Base-by-base conservation (phyloP, 768 basidiomycete species). In the Mrakia blollopis region DNA sequence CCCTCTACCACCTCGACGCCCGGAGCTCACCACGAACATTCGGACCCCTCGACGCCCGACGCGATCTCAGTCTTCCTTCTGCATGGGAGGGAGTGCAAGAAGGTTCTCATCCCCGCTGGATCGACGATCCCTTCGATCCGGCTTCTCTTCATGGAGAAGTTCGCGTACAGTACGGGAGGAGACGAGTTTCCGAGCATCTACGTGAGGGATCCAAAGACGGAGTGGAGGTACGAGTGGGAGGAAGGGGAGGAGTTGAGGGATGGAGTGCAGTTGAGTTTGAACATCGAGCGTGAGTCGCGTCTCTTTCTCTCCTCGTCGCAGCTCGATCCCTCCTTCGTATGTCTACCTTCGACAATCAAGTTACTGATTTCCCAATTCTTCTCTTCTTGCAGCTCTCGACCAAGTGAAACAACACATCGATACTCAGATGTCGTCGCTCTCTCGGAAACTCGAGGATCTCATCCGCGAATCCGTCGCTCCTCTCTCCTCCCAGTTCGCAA, bases 351-450 rank as follows among this genome's bases (percentile, higher is more conserved):
- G 47, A 50, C 2, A 0, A 14, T 18, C 47, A 1, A 2, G 47
- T 2, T 14, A 50, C 47, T 50, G 47, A 50, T 21, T 2, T 21
- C 16, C 18, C 4, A 47, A 10, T 2, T 47, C 16, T 47, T 16
- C 7, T 18, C 47, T 35, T 52, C 72, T 10, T 54, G 28, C 80
- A 99, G 96, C 94, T 32, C 89, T 98, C 74, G 95, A 99, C 84
- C 96, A 98, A 83, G 96, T 99, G 83, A 98, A 96, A 83, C 94
- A 98, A 81, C 96, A 99, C 82, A 95, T 99, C 80, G 96, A 99
- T 81, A 81, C 89, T 2, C 94, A 96, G 81, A 95, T 99, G 78
- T 89, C 92, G 0, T 86, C 85, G 0, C 85, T 99, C 25, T 89
- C 92, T 41, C 67, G 77, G 23, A 78, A 78, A 61, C 70, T 78